Evolutionary conservation across 2,329 filamentous ascomycete species (phyloP).

Genomic region (Trichoderma koningiopsis): DNA sequence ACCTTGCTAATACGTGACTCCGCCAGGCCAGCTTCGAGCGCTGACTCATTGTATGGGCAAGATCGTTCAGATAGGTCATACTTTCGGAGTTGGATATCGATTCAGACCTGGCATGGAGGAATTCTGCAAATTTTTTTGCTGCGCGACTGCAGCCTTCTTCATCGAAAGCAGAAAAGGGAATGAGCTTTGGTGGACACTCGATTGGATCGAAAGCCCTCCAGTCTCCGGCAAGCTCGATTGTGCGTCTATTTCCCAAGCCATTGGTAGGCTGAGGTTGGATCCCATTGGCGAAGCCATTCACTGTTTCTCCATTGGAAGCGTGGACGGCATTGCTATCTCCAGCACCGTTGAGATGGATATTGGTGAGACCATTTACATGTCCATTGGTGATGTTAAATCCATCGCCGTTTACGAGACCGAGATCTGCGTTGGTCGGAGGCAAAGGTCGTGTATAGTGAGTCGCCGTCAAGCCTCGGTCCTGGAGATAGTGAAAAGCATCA

Average conservation of each 20-base stretch:
- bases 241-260: background rate
- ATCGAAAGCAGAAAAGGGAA: background rate
- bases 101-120: background rate
- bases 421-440: no score
- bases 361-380: no score
- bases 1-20: background rate
- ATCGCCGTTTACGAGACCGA: no score
- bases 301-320: no score
- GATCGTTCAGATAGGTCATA: background rate
- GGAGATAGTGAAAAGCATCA: slow-evolving; percentile 17
- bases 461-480: background rate
- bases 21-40: background rate
- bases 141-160: background rate
- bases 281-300: no score
- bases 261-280: background rate
- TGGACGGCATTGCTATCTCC: no score
- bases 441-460: background rate
- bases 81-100: background rate
- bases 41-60: background rate
- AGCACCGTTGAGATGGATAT: no score
- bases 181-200: background rate
- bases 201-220: no score
- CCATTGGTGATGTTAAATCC: no score
- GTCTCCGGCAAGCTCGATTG: no score
- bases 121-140: background rate